These are phyloP conservation scores for Aspergillus terreus DNA, from an alignment of 2,329 filamentous ascomycete genomes.

Conservation along the genomic window DNA sequence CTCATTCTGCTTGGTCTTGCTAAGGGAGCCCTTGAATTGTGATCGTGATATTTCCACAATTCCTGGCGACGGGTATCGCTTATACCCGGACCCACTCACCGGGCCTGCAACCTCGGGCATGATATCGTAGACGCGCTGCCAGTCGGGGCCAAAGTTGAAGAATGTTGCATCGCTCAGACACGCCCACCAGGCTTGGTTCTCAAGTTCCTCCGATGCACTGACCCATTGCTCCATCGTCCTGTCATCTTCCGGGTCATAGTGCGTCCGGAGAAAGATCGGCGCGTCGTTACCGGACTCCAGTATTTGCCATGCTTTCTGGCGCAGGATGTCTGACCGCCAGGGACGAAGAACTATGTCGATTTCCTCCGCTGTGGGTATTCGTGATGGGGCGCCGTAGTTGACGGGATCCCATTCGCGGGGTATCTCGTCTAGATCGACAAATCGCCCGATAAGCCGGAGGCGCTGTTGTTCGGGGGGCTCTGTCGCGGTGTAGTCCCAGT, in stretches of 20 bases:
- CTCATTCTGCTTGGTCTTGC: not conserved
- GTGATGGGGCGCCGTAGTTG: not conserved
- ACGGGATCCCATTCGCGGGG: conserved; percentile 5
- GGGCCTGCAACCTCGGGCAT: conserved; percentile 2
- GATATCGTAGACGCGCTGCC: conserved; percentile 7
- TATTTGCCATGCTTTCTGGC: conserved; percentile 6
- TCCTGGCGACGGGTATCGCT: not conserved
- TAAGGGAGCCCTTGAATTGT: not conserved
- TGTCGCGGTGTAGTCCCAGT: conserved; percentile 2
- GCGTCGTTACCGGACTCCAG: not conserved
- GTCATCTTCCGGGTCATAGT: conserved; percentile 7
- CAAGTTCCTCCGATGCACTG: conserved; percentile 2
- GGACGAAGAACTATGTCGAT: conserved; percentile 7
- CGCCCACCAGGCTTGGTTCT: conserved; percentile 5
- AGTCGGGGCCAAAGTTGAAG: conserved; percentile 8
- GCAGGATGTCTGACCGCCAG: conserved; percentile 5
- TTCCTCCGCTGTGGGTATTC: conserved; percentile 8
- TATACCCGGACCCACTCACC: not conserved
- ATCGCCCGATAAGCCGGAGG: conserved; percentile 4
- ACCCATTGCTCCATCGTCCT: conserved; percentile 3
- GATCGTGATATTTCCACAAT: not conserved
- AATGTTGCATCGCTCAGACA: conserved; percentile 3
- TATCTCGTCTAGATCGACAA: conserved; percentile 7
- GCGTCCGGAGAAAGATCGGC: conserved; percentile 7
- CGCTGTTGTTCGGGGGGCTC: conserved; percentile 5